A percentile compares a stretch with the other conserved stretches of the same genome.
Conservation (phyloP, 306 rosid species). For the Gynostemma pentaphyllum region DNA sequence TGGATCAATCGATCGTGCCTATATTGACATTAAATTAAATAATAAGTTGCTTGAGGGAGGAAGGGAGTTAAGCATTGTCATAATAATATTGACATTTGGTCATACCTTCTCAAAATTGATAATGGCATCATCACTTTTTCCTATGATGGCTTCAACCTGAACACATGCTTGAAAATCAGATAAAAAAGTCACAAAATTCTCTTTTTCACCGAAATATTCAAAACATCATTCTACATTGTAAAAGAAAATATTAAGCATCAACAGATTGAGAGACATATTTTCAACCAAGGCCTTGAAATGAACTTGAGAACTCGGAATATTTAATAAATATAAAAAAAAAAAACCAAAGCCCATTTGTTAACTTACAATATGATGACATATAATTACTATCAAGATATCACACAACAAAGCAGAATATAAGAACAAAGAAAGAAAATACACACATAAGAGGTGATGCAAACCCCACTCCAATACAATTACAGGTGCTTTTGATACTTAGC, state of each 20-base stretch:
- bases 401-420: neutral
- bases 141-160: constrained; percentile 91
- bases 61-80: neutral
- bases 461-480: neutral
- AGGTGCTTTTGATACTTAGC: neutral
- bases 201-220: neutral
- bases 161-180: constrained; percentile 8
- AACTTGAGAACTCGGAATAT: neutral
- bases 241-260: neutral
- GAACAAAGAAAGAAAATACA: neutral
- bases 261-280: neutral
- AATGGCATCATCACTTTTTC: constrained; percentile 94
- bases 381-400: neutral
- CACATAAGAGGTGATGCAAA: neutral
- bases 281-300: neutral
- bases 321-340: neutral
- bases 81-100: constrained; percentile 3
- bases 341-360: neutral
- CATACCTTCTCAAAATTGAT: constrained; percentile 88
- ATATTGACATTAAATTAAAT: constrained; percentile 24
- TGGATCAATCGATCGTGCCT: constrained; percentile 94
- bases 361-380: neutral
- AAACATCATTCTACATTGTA: neutral
- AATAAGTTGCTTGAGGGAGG: neutral
- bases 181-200: constrained; percentile 7